These are phyloP conservation scores for Ascochyta clinopodiicola DNA, from an alignment of 2,329 filamentous ascomycete species.

Conservation along the genomic window DNA sequence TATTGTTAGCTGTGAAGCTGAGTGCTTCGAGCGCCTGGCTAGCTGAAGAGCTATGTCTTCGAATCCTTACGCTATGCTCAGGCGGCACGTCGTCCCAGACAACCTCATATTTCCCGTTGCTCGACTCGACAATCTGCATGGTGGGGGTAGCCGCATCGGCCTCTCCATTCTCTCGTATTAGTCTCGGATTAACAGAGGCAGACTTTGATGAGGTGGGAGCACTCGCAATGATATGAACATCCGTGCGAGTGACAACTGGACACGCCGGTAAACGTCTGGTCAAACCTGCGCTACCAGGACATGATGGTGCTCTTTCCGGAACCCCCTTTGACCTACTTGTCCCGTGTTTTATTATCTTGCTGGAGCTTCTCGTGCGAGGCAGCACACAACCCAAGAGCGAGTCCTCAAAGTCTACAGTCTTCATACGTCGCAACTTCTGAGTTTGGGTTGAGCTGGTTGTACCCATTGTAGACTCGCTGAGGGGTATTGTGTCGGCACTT, in stretches of 20 bases:
- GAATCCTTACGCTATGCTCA: constrained; percentile 12
- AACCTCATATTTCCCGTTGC: constrained; percentile 35
- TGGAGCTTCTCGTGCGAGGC: neutral
- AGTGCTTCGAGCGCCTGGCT: constrained; percentile 24
- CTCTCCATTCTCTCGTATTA: neutral
- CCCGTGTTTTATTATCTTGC: neutral
- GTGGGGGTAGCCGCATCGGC: constrained; percentile 37
- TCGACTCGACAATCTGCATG: constrained; percentile 43
- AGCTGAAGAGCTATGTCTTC: constrained; percentile 29
- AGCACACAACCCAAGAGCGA: neutral
- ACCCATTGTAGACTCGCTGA: constrained; percentile 1
- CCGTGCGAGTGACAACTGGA: constrained; percentile 41
- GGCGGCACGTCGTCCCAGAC: constrained; percentile 40
- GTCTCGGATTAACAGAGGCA: neutral
- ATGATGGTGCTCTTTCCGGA: constrained; percentile 1
- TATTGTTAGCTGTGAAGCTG: constrained; percentile 20
- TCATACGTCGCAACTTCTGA: constrained; percentile 31
- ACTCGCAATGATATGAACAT: constrained; percentile 44
- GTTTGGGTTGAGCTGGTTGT: neutral
- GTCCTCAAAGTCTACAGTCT: constrained; percentile 42
- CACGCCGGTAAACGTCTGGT: constrained; percentile 34
- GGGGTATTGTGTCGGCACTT: constrained; percentile 29
- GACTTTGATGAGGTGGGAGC: constrained; percentile 23
- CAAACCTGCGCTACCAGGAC: constrained; percentile 13
- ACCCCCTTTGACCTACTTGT: no score